Percentiles rank a stretch among this genome's conserved stretches.
phyloP scores from a whole-genome alignment of 495 filamentous ascomycete genomes.

The Neurospora hispaniola region DNA sequence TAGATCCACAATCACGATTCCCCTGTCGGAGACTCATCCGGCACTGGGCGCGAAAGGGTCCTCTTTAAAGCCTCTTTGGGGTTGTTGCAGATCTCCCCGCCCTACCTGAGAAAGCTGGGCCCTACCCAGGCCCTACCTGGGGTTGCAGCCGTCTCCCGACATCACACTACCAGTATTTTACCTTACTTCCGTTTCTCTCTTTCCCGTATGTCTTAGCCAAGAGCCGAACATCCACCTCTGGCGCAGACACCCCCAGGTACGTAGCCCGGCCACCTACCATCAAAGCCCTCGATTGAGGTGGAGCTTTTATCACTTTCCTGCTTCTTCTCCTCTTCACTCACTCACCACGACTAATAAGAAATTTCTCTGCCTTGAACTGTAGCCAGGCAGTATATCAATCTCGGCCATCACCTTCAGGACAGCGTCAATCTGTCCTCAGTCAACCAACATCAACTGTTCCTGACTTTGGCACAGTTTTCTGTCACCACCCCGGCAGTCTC shows the following conservation, averaged over 20 bases:
- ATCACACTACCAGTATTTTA: not conserved
- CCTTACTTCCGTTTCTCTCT: constrained; percentile 1
- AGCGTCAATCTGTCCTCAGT: not conserved
- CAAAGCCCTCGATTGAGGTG: constrained; percentile 13
- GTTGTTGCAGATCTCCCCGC: constrained; percentile 19
- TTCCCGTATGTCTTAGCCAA: constrained; percentile 17
- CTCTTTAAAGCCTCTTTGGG: constrained; percentile 9
- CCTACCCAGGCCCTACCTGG: not conserved
- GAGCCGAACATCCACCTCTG: constrained; percentile 3
- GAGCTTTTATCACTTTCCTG: constrained; percentile 10
- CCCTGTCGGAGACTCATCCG: constrained; percentile 14
- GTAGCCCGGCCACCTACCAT: constrained; percentile 12
- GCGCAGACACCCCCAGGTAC: constrained; percentile 11
- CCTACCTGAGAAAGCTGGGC: constrained; percentile 3
- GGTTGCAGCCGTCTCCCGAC: not conserved
- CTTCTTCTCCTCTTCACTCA: constrained; percentile 9
- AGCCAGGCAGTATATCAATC: constrained; percentile 9
- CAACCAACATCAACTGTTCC: not conserved
- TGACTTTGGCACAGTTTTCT: not conserved
- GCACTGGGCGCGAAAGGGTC: constrained; percentile 11
- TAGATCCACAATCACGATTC: constrained; percentile 15
- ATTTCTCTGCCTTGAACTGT: constrained; percentile 12
- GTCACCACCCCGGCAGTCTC: not conserved
- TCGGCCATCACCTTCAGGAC: constrained; percentile 10
- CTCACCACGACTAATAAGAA: constrained; percentile 11